Conservation (phyloP, 2,329 filamentous ascomycete species). For the Trichoderma aggressivum region DNA sequence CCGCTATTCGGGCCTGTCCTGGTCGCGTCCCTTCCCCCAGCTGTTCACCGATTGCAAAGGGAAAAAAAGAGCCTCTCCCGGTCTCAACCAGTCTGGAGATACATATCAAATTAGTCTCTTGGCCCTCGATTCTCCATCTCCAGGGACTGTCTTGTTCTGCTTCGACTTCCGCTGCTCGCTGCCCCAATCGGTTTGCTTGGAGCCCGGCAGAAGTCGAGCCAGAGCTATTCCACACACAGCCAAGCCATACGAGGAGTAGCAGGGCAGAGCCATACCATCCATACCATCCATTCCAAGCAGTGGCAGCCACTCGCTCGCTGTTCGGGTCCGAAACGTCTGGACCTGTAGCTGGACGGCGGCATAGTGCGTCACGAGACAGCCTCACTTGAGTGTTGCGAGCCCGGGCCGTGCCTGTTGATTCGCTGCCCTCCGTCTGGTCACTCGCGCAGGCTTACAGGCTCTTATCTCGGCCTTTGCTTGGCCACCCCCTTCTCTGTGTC, state of each 20-base stretch:
- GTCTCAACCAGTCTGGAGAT: not conserved
- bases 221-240: not conserved
- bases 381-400: conserved; percentile 7
- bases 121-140: not conserved
- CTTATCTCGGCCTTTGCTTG: not conserved
- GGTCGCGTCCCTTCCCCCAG: conserved; percentile 1
- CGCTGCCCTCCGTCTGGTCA: not conserved
- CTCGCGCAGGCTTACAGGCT: not conserved
- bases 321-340: not conserved
- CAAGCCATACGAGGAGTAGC: not conserved
- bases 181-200: not conserved
- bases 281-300: not conserved
- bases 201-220: not conserved
- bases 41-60: not conserved
- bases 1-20: not conserved
- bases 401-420: not conserved
- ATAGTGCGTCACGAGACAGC: conserved; percentile 13
- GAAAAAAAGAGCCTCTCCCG: not conserved
- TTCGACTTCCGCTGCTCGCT: not conserved
- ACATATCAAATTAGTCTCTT: not conserved
- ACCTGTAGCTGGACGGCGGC: conserved; percentile 1
- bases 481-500: not conserved
- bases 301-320: not conserved
- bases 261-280: not conserved
- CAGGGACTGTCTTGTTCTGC: not conserved